These are phyloP conservation scores for Lignosus rhinocerotis DNA, from an alignment of 1,284 basidiomycete species.

Conservation along the genomic window DNA sequence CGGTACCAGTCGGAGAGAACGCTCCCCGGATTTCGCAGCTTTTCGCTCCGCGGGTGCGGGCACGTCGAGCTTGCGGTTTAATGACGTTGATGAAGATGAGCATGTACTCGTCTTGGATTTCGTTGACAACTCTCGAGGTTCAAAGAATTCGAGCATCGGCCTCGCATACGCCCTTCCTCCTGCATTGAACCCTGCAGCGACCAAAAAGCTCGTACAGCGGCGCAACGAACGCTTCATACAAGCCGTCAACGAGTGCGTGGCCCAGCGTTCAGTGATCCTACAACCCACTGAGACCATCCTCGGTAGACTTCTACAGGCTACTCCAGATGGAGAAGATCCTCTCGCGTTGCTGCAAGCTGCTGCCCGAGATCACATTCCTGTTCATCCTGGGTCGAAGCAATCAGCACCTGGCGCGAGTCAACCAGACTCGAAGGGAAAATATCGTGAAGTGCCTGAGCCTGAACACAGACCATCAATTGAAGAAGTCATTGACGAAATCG, in stretches of 20 bases:
- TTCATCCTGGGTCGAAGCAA: slow-evolving; percentile 47
- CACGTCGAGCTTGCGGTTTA: slow-evolving; percentile 14
- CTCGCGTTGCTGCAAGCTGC: slow-evolving; percentile 63
- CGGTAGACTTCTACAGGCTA: slow-evolving; percentile 62
- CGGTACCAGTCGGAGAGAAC: slow-evolving; percentile 21
- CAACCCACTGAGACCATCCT: no score
- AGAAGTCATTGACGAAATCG: slow-evolving; percentile 58
- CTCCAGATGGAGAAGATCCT: slow-evolving; percentile 57
- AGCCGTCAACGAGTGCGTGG: slow-evolving; percentile 72
- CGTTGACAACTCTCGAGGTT: slow-evolving; percentile 54
- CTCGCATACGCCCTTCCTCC: slow-evolving; percentile 47
- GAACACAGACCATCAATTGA: slow-evolving; percentile 59
- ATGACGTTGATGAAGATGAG: slow-evolving; percentile 42
- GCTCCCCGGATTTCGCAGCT: slow-evolving; percentile 43
- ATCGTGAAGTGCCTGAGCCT: slow-evolving; percentile 44
- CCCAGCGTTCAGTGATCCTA: not conserved
- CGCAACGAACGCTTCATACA: slow-evolving; percentile 66
- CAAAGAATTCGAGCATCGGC: slow-evolving; percentile 31
- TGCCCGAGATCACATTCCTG: slow-evolving; percentile 68
- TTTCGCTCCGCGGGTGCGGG: slow-evolving; percentile 15
- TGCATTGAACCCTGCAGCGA: slow-evolving; percentile 53
- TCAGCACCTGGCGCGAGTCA: slow-evolving; percentile 10
- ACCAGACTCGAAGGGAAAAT: slow-evolving; percentile 19
- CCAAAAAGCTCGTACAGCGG: slow-evolving; percentile 73
- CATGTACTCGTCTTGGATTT: slow-evolving; percentile 79